A percentile compares a stretch with the other conserved stretches of the same genome.
These are phyloP conservation scores for Cladosporium sp. DNA, from an alignment of 2,329 filamentous ascomycete species.

Conservation along the genomic window DNA sequence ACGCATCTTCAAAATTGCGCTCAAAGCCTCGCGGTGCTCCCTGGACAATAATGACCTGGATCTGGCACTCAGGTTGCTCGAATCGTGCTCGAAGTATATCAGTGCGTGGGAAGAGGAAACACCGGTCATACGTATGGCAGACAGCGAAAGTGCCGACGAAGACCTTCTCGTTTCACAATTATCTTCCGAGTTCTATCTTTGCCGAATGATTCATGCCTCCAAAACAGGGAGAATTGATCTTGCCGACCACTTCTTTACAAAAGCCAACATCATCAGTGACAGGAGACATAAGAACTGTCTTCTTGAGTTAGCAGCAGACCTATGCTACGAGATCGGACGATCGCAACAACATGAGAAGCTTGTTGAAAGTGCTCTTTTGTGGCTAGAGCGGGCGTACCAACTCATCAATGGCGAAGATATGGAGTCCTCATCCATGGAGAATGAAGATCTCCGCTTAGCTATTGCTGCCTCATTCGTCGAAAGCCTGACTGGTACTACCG, in stretches of 20 bases:
- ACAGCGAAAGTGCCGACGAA: conserved; percentile 28
- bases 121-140: conserved; percentile 24
- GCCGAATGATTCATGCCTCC: conserved; percentile 73
- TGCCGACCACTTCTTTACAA: conserved; percentile 74
- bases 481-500: conserved; percentile 40
- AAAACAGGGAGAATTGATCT: conserved; percentile 70
- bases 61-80: conserved; percentile 61
- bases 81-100: conserved; percentile 60
- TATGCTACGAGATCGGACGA: conserved; percentile 72
- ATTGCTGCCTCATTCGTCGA: conserved; percentile 58
- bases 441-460: conserved; percentile 63
- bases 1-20: conserved; percentile 64
- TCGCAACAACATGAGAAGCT: conserved; percentile 56
- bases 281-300: conserved; percentile 44
- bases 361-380: conserved; percentile 60
- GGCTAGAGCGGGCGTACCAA: conserved; percentile 69
- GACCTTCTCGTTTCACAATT: conserved; percentile 42
- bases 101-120: conserved; percentile 30
- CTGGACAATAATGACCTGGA: conserved; percentile 60
- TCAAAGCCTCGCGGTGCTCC: conserved; percentile 66
- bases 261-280: conserved; percentile 46
- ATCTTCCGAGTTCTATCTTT: conserved; percentile 62
- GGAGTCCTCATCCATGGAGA: conserved; percentile 58
- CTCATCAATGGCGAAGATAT: conserved; percentile 58
- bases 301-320: conserved; percentile 65